phyloP scores from a whole-genome alignment of 768 basidiomycete genomes.

The Gelatoporia subvermispora region DNA sequence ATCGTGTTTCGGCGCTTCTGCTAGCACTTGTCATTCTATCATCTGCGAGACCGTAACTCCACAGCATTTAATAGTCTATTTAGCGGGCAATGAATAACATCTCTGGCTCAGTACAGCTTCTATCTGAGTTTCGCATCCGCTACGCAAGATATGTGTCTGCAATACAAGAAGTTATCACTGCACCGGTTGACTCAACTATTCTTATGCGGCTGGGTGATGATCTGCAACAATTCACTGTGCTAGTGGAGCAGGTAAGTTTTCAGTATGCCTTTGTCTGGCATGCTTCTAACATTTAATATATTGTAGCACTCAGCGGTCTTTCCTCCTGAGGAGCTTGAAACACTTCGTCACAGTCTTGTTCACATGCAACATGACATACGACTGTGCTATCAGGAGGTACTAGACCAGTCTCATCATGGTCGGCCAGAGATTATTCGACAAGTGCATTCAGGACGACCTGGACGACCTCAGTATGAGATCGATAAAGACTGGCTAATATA shows the following conservation, averaged over 20 bases:
- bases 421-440: neutral
- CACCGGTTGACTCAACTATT: conserved; percentile 9
- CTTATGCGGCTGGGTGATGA: conserved; percentile 15
- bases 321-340: neutral
- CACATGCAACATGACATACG: conserved; percentile 3
- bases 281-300: neutral
- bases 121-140: conserved; percentile 8
- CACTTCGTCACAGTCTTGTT: neutral
- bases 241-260: conserved; percentile 8
- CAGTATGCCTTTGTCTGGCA: neutral
- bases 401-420: conserved; percentile 4
- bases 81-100: too few relatives aligned
- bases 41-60: too few relatives aligned
- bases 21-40: too few relatives aligned
- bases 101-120: too few relatives aligned
- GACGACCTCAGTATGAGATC: conserved; percentile 12
- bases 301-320: neutral
- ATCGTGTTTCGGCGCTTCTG: too few relatives aligned
- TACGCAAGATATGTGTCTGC: conserved; percentile 7
- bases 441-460: neutral
- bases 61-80: too few relatives aligned
- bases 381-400: neutral
- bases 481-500: conserved; percentile 15
- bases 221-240: conserved; percentile 6
- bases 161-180: conserved; percentile 1